These are phyloP conservation scores for Gloeostereum incarnatum DNA, from an alignment of 768 basidiomycete species.

Conservation along the genomic window DNA sequence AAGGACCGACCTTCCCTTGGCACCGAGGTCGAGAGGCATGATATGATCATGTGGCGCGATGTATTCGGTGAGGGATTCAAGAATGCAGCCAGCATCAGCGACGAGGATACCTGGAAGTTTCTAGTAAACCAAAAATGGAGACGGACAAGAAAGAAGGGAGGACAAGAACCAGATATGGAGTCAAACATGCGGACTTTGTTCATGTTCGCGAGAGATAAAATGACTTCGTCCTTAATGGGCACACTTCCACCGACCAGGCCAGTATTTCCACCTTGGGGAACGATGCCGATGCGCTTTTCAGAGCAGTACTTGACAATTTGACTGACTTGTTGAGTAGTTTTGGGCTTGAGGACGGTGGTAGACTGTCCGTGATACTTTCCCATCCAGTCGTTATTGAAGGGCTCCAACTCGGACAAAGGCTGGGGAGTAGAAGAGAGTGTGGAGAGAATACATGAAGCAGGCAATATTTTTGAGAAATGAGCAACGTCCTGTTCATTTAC, in stretches of 20 bases:
- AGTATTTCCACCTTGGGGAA: constrained; percentile 98
- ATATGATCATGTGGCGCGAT: constrained; percentile 85
- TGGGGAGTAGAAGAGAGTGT: constrained; percentile 43
- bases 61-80: constrained; percentile 81
- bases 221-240: constrained; percentile 79
- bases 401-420: constrained; percentile 56
- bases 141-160: constrained; percentile 9
- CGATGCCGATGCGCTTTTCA: constrained; percentile 73
- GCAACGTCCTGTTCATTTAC: constrained; percentile 51
- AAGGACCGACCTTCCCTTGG: constrained; percentile 79
- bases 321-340: constrained; percentile 80
- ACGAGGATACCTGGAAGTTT: constrained; percentile 65
- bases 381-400: constrained; percentile 94
- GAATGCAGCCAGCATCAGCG: constrained; percentile 90
- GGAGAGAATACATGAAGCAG: constrained; percentile 55
- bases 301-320: constrained; percentile 84
- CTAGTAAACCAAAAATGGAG: constrained; percentile 6
- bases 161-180: constrained; percentile 59
- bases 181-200: constrained; percentile 76
- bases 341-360: constrained; percentile 83
- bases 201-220: constrained; percentile 80
- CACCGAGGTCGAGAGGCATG: constrained; percentile 93
- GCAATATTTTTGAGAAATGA: constrained; percentile 59
- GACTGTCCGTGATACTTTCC: constrained; percentile 85
- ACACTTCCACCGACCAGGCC: constrained; percentile 95